These are phyloP conservation scores for Parachaetomium inaequale DNA, from an alignment of 495 filamentous ascomycete species.

Conservation along the genomic window DNA sequence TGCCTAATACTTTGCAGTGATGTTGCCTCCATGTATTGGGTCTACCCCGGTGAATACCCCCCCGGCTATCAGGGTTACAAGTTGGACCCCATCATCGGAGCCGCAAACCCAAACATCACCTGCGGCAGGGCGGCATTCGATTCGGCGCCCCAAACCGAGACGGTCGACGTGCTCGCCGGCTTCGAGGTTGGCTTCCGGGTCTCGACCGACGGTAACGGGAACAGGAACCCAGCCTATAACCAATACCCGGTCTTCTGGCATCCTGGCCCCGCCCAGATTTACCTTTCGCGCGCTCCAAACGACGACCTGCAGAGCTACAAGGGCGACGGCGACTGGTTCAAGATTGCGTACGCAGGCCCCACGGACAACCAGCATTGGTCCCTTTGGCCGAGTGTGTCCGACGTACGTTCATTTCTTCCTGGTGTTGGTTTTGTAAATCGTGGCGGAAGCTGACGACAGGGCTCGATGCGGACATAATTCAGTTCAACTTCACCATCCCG, in stretches of 20 bases:
- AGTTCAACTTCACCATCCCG: constrained; percentile 40
- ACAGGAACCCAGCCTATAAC: not conserved
- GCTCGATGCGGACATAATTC: not conserved
- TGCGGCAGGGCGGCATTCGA: constrained; percentile 20
- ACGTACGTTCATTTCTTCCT: not conserved
- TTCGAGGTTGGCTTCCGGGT: constrained; percentile 22
- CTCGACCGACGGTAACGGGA: constrained; percentile 19
- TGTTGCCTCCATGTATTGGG: not conserved
- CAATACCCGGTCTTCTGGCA: not conserved
- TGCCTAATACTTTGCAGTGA: not conserved
- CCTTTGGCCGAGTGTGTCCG: not conserved
- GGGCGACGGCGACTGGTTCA: constrained; percentile 33
- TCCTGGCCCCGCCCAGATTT: constrained; percentile 20
- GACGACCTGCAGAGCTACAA: constrained; percentile 20
- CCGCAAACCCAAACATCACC: constrained; percentile 13
- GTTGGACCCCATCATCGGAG: constrained; percentile 5
- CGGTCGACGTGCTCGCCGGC: constrained; percentile 22
- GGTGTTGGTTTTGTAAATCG: not conserved
- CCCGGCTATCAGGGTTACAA: constrained; percentile 13
- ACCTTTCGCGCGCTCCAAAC: constrained; percentile 23
- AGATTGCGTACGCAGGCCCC: constrained; percentile 26
- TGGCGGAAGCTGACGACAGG: not conserved
- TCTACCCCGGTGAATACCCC: not conserved
- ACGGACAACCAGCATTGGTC: not conserved
- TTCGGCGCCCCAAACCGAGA: constrained; percentile 14